These are phyloP conservation scores for Trapa incisa DNA, from an alignment of 345 rosid genomes.

Conservation along the genomic window DNA sequence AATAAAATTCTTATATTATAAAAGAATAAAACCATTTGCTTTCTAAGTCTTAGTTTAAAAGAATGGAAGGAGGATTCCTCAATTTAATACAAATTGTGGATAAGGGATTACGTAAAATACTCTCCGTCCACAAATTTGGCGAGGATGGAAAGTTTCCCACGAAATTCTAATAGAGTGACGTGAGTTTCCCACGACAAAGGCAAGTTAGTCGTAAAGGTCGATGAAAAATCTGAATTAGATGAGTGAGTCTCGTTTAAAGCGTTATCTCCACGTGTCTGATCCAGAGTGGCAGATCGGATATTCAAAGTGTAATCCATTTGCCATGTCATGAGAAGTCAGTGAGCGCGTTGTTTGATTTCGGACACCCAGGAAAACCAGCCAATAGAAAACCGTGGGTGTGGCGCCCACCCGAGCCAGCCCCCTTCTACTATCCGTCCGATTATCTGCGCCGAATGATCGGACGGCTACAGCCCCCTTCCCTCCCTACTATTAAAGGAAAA, in stretches of 20 bases:
- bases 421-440: constrained; percentile 1
- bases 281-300: not conserved
- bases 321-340: not conserved
- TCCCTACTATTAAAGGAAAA: not conserved
- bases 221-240: not conserved
- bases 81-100: too few species aligned
- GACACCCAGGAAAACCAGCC: not conserved
- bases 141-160: too few species aligned
- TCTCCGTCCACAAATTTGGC: too few species aligned
- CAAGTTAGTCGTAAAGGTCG: too few species aligned
- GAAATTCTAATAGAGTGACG: too few species aligned
- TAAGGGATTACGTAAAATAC: too few species aligned
- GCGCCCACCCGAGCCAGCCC: not conserved
- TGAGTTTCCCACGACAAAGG: too few species aligned
- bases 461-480: not conserved
- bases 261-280: constrained; percentile 8
- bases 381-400: not conserved
- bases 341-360: not conserved
- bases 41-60: too few species aligned
- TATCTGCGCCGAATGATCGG: not conserved
- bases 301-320: not conserved
- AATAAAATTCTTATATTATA: too few species aligned
- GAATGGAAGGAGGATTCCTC: too few species aligned
- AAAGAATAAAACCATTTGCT: too few species aligned
- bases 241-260: not conserved